Evolutionary conservation across 805 yeast species (phyloP), one percentile per base, ranked within the genome.

Genomic region (Tetrapisispora phaffii): DNA sequence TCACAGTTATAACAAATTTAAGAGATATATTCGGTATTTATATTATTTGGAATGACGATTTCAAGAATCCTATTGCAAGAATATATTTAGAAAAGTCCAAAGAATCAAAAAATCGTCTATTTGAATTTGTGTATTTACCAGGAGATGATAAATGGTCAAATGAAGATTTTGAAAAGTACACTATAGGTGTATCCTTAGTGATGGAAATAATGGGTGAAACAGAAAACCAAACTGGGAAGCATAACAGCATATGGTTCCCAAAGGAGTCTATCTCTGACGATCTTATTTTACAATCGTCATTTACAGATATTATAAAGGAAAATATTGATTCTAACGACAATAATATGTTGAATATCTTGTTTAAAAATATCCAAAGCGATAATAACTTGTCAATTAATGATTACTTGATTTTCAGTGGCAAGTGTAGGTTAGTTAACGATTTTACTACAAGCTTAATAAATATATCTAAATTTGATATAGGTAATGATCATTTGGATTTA

Each of bases 401-500:
- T 24, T 34, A 36, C 12, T 7, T 42, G 13, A 23, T 28, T 9
- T 42, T 29, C 16, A 24, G 24, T 22, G 48, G 31, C 23, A 55
- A 45, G 20, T 32, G 53, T 17, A 49, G 50, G 16, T 38, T 61
- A 4, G 47, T 53, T 34, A 60, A 59, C 41, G 66, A 59, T 42
- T 57, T 62, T 34, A 62, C 65, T 7, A 53, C 63, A 15, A 49
- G 51, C 10, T 43, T 63, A 10, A 44, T 55, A 10, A 46, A 50
- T 10, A 43, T 58, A 9, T 47, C 44, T n/a, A 58, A 51, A 32
- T 57, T 62, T 41, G 53, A 59, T 40, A 50, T 63, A 7, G 54
- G 62, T 44, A 63, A 63, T 46, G 64, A 60, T 29, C 58, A 56
- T 39, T 42, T 60, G n/a, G 56, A 56, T 29, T 39, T 58, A n/a